These are phyloP conservation scores for Hypoxylon fragiforme DNA, from an alignment of 495 filamentous ascomycete species.

Conservation along the genomic window DNA sequence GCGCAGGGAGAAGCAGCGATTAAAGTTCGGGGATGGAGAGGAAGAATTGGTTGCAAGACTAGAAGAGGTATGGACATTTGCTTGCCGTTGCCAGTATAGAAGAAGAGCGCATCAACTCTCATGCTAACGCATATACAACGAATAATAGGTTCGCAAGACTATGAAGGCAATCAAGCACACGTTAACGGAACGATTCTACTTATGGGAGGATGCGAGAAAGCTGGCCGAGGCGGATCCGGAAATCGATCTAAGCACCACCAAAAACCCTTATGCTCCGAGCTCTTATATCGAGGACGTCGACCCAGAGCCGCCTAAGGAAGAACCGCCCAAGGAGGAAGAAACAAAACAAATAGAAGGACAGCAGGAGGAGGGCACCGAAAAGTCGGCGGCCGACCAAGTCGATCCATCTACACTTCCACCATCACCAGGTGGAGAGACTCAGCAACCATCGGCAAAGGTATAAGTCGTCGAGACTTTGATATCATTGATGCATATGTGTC, in stretches of 20 bases:
- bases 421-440: conserved; percentile 11
- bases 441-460: conserved; percentile 25
- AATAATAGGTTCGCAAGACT: conserved; percentile 65
- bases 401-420: conserved; percentile 34
- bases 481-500: too few species aligned
- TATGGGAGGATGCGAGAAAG: conserved; percentile 80
- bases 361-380: conserved; percentile 9
- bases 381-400: conserved; percentile 13
- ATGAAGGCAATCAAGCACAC: conserved; percentile 79
- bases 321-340: background rate
- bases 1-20: conserved; percentile 61
- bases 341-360: conserved; percentile 6
- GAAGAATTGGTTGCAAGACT: conserved; percentile 63
- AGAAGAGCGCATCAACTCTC: background rate
- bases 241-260: conserved; percentile 58
- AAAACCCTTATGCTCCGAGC: conserved; percentile 51
- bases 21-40: conserved; percentile 69
- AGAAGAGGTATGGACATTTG: conserved; percentile 56
- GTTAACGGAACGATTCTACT: conserved; percentile 85
- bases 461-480: too few species aligned
- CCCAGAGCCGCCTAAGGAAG: conserved; percentile 1
- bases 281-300: conserved; percentile 42
- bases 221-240: conserved; percentile 70
- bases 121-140: conserved; percentile 5
- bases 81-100: background rate